Evolutionary conservation across 2,329 filamentous ascomycete genomes (phyloP).

Genomic region (Tolypocladium album): DNA sequence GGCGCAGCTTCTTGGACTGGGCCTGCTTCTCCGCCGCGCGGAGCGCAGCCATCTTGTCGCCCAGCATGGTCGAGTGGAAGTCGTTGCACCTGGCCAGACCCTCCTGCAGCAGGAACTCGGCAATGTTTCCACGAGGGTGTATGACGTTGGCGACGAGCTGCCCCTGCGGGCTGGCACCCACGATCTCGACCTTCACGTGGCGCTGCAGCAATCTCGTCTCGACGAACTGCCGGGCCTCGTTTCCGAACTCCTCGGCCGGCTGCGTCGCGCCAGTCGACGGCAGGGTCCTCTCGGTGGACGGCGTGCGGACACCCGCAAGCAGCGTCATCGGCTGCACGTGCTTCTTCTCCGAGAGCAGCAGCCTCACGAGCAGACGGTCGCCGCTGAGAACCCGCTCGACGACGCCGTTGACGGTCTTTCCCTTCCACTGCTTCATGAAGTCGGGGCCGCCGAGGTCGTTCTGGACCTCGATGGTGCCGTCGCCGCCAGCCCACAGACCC

Average conservation of each 20-base stretch:
- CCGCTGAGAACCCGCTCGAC: constrained; percentile 88
- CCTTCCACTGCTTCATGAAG: constrained; percentile 77
- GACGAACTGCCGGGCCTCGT: constrained; percentile 80
- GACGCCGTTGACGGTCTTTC: constrained; percentile 71
- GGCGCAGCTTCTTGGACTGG: constrained; percentile 61
- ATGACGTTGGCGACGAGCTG: constrained; percentile 81
- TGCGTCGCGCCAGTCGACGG: constrained; percentile 70
- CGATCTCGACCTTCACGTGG: constrained; percentile 68
- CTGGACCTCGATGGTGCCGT: constrained; percentile 61
- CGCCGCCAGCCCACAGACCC: constrained; percentile 65
- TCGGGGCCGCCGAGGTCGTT: constrained; percentile 73
- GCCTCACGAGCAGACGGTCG: constrained; percentile 76
- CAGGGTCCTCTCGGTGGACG: constrained; percentile 77
- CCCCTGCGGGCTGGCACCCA: constrained; percentile 81
- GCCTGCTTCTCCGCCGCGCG: constrained; percentile 81
- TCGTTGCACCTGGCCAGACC: constrained; percentile 90
- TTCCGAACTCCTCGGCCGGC: constrained; percentile 78
- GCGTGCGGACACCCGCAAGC: constrained; percentile 78
- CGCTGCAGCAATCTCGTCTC: constrained; percentile 80
- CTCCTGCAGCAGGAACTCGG: constrained; percentile 78
- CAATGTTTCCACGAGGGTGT: constrained; percentile 87
- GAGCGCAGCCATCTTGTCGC: constrained; percentile 74
- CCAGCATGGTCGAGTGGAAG: constrained; percentile 88
- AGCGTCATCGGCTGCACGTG: constrained; percentile 85
- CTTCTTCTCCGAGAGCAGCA: constrained; percentile 70